Percentiles rank a stretch among this genome's conserved stretches.
Conservation (phyloP, 257 asterid species). For the Echites panduratus region DNA sequence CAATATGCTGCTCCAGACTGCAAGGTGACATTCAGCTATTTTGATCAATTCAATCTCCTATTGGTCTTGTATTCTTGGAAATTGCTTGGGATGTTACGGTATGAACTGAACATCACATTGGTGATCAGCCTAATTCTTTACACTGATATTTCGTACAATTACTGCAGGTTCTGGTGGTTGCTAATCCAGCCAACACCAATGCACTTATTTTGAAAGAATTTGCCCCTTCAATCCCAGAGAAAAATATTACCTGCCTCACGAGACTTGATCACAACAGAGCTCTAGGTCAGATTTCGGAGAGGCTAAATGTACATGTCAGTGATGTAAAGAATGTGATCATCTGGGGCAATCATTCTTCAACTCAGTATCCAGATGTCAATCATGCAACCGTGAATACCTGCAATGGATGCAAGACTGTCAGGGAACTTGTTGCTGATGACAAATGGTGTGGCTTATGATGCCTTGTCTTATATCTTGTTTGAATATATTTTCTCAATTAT, state of each 20-base stretch:
- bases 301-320: constrained; percentile 46
- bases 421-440: constrained; percentile 48
- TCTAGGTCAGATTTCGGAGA: constrained; percentile 56
- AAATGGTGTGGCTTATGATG: constrained; percentile 46
- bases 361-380: constrained; percentile 78
- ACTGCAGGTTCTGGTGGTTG: constrained; percentile 64
- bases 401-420: constrained; percentile 35
- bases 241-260: constrained; percentile 77
- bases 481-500: no score
- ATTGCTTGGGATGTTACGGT: background rate
- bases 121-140: background rate
- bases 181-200: constrained; percentile 85
- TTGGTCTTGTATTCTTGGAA: background rate
- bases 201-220: constrained; percentile 69
- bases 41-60: background rate
- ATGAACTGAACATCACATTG: background rate
- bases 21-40: constrained; percentile 38
- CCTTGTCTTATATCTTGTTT: background rate
- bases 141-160: background rate
- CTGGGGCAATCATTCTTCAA: constrained; percentile 92
- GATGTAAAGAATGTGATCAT: constrained; percentile 70
- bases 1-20: constrained; percentile 66
- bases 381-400: constrained; percentile 48
- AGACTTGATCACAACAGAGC: constrained; percentile 86
- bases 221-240: constrained; percentile 61